A percentile compares a stretch with the other conserved stretches of the same genome.
These are phyloP conservation scores for Drechslerella dactyloides DNA, from an alignment of 2,329 filamentous ascomycete species.

Conservation along the genomic window DNA sequence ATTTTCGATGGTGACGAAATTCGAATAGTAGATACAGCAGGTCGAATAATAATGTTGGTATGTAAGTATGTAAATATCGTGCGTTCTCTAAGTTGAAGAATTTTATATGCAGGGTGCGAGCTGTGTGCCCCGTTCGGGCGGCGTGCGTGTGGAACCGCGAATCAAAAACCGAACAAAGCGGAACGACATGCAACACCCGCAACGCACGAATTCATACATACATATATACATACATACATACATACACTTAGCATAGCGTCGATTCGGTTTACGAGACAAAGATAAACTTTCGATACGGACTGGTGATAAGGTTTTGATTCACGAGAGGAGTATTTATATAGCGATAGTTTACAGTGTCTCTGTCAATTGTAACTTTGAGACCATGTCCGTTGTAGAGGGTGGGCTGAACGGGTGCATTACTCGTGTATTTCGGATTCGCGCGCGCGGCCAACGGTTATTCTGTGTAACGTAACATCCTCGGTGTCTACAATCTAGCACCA, in stretches of 20 bases:
- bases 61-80: neutral
- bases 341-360: too few relatives aligned
- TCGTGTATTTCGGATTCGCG: too few relatives aligned
- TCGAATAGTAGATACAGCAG: neutral
- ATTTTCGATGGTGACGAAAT: neutral
- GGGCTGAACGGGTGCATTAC: too few relatives aligned
- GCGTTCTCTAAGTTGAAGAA: neutral
- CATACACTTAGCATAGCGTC: too few relatives aligned
- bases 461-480: too few relatives aligned
- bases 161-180: neutral
- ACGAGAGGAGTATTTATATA: too few relatives aligned
- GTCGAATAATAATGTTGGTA: neutral
- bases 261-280: neutral
- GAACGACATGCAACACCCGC: slow-evolving; percentile 7
- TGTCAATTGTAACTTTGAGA: too few relatives aligned
- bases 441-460: too few relatives aligned
- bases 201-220: neutral
- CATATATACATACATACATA: too few relatives aligned
- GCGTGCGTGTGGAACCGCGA: slow-evolving; percentile 7
- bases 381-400: too few relatives aligned
- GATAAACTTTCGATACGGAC: slow-evolving; percentile 51
- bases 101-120: neutral
- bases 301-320: too few relatives aligned
- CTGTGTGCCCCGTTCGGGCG: neutral
- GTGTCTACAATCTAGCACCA: too few relatives aligned